phyloP scores from a whole-genome alignment of 805 yeast species.

The Yarrowia porcina region DNA sequence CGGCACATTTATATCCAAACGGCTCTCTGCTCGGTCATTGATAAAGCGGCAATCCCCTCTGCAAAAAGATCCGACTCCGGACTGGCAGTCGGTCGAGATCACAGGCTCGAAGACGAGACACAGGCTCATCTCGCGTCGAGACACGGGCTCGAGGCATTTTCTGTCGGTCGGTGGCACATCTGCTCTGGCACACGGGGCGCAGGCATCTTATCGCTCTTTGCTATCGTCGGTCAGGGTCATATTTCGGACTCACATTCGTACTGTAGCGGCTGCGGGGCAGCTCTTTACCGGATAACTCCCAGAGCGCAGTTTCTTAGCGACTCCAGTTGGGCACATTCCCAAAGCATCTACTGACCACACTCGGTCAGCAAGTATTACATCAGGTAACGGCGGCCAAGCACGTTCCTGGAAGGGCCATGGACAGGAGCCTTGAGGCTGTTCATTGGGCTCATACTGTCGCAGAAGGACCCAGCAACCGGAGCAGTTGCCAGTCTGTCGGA shows the following conservation, averaged over 20 bases:
- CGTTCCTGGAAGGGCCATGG: neutral
- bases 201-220: neutral
- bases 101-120: neutral
- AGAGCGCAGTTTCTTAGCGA: constrained; percentile 8
- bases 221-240: neutral
- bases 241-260: neutral
- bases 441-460: neutral
- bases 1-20: neutral
- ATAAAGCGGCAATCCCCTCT: constrained; percentile 2
- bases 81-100: neutral
- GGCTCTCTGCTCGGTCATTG: constrained; percentile 9
- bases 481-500: constrained; percentile 11
- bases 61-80: neutral
- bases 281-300: constrained; percentile 13
- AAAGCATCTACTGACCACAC: constrained; percentile 3
- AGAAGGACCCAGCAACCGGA: constrained; percentile 9
- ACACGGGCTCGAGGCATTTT: neutral
- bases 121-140: constrained; percentile 2
- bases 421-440: neutral
- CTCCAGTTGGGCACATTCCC: constrained; percentile 8
- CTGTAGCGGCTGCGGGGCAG: constrained; percentile 4
- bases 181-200: constrained; percentile 1
- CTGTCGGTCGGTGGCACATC: constrained; percentile 15
- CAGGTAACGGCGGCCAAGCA: constrained; percentile 8
- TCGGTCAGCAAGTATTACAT: neutral